Evolutionary conservation across 225 moss, liverwort and hornwort genomes (phyloP), one percentile per base, ranked within the genome.

Genomic region (Sphagnum tenellum): DNA sequence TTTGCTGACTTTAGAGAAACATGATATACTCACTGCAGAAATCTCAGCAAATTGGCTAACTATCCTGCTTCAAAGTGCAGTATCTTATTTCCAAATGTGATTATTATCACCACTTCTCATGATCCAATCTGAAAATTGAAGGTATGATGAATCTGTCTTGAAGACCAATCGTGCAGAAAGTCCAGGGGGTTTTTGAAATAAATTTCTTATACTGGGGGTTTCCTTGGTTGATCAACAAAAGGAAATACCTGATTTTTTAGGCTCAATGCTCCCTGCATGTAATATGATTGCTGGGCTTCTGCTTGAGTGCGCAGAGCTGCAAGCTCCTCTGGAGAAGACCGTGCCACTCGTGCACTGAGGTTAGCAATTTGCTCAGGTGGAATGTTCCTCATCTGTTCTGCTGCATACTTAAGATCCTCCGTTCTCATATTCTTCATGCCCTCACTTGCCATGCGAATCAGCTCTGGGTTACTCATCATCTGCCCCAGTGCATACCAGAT

Each of bases 381-480:
- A 45, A 98, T 76, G 63, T 93, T 87, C 72, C 83, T 89, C 98
- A 98, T 98, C 68, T 93, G 90, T 58, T 98, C 85, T 67, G 98
- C 98, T 59, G 93, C 98, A 76, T 78, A 87, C 69, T 89, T 93
- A 52, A 98, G 79, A 73, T 98, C 98, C 70, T 93, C 93, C 45
- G 90, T 83, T 79, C 81, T 87, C 62, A 98, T 75, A 63, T 98
- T 93, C 75, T 81, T 98, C 89, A 98, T 90, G 72, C 98, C 90
- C 69, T 98, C 98, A 44, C 93, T 83, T 61, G 98, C 98, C 98
- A 98, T 90, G 5, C 90, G 89, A 60, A 98, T 72, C 69, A 98
- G 73, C 56, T 82, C 81, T 57, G 98, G 98, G 84, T 98, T 98
- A 68, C 81, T 89, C 89, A 98, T 76, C 90, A 95, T 95, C 95